phyloP scores from a whole-genome alignment of 345 rosid species.

The Brassica incana region DNA sequence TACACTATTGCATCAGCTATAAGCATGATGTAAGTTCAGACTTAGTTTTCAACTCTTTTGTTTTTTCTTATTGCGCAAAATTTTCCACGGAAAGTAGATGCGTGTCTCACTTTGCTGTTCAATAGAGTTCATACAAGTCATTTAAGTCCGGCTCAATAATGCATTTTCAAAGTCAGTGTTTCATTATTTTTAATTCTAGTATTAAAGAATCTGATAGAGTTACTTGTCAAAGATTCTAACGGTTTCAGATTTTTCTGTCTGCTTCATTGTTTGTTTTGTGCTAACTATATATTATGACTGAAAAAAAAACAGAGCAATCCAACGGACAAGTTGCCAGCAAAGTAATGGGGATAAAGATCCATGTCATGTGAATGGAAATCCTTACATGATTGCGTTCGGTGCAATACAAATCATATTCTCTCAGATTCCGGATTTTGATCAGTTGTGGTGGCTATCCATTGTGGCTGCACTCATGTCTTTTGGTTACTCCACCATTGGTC shows the following conservation, averaged over 20 bases:
- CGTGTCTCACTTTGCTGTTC: constrained; percentile 23
- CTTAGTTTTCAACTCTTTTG: neutral
- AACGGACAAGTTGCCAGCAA: constrained; percentile 60
- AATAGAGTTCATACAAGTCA: constrained; percentile 3
- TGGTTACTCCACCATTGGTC: constrained; percentile 70
- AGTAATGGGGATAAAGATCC: constrained; percentile 43
- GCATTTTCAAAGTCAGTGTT: constrained; percentile 18
- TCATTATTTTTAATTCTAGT: neutral
- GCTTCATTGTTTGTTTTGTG: constrained; percentile 2
- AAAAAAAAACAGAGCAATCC: constrained; percentile 58
- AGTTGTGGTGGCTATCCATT: constrained; percentile 78
- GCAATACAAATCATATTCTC: constrained; percentile 55
- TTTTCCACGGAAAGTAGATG: constrained; percentile 24
- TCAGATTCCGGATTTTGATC: constrained; percentile 79
- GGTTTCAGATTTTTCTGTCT: neutral
- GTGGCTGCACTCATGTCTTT: constrained; percentile 84
- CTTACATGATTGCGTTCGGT: constrained; percentile 74
- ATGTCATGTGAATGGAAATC: constrained; percentile 54
- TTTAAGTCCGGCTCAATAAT: constrained; percentile 21
- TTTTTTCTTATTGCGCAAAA: neutral
- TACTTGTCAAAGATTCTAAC: constrained; percentile 7
- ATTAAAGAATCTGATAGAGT: neutral
- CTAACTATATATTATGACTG: neutral
- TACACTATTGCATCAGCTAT: constrained; percentile 73
- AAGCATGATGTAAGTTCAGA: constrained; percentile 59